Evolutionary conservation across 805 yeast species (phyloP).

Genomic region (Candida maltosa): DNA sequence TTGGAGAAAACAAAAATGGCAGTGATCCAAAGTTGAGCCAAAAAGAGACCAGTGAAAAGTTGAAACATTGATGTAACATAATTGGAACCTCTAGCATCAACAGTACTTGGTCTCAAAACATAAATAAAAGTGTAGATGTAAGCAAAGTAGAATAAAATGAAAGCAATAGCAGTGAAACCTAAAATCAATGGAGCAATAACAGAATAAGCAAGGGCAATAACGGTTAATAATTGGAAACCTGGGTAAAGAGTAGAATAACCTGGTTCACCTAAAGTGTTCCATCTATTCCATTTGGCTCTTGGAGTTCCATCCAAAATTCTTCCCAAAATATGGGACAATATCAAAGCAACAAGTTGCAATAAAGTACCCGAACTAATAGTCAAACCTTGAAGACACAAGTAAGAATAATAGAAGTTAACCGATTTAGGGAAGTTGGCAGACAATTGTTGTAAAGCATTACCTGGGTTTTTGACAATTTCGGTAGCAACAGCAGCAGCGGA

Average conservation of each 20-base stretch:
- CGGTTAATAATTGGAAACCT: conserved; percentile 66
- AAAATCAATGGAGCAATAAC: conserved; percentile 73
- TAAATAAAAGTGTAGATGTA: conserved; percentile 60
- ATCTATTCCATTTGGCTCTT: conserved; percentile 85
- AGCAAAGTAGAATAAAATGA: conserved; percentile 57
- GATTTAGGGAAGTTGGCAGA: conserved; percentile 83
- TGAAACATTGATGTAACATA: conserved; percentile 73
- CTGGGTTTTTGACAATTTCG: conserved; percentile 64
- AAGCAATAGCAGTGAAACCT: conserved; percentile 61
- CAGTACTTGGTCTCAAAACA: conserved; percentile 53
- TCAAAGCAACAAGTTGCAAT: conserved; percentile 70
- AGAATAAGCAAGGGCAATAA: conserved; percentile 72
- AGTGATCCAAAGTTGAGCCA: conserved; percentile 65
- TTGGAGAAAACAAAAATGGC: conserved; percentile 76
- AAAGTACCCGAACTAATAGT: conserved; percentile 72
- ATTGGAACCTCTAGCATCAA: conserved; percentile 68
- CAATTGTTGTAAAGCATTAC: conserved; percentile 67
- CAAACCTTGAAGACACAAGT: conserved; percentile 78
- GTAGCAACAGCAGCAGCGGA: conserved; percentile 78
- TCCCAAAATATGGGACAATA: conserved; percentile 70
- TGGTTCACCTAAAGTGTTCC: conserved; percentile 58
- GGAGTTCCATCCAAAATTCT: conserved; percentile 80
- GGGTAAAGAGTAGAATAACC: conserved; percentile 86
- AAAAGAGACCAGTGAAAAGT: conserved; percentile 65
- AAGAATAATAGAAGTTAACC: conserved; percentile 84